These are phyloP conservation scores for Salix brachista DNA, from an alignment of 345 rosid species.

Conservation along the genomic window DNA sequence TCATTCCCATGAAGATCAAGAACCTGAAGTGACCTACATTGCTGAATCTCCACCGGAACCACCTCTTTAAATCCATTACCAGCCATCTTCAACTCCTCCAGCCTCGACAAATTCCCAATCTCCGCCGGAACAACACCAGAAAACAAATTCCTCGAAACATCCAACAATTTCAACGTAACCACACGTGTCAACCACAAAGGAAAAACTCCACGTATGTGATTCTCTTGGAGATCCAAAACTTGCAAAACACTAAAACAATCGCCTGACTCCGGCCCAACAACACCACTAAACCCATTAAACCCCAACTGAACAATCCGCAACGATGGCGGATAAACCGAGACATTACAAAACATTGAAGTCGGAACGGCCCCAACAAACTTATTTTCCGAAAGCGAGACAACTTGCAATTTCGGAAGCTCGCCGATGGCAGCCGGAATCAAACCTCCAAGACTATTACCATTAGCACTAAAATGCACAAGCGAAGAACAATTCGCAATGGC, in stretches of 20 bases:
- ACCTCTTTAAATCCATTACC: conserved; percentile 58
- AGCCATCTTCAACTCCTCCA: conserved; percentile 61
- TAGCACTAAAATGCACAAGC: conserved; percentile 69
- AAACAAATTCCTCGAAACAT: conserved; percentile 65
- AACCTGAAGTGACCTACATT: conserved; percentile 55
- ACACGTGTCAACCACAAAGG: conserved; percentile 62
- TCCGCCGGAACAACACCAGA: conserved; percentile 60
- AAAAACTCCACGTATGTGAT: conserved; percentile 50
- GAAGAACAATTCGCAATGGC: conserved; percentile 77
- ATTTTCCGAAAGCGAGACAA: conserved; percentile 58
- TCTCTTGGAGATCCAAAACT: conserved; percentile 60
- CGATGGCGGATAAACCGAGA: conserved; percentile 42
- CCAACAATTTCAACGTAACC: conserved; percentile 42
- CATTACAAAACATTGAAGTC: conserved; percentile 60
- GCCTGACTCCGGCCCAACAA: conserved; percentile 43
- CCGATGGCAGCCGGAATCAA: conserved; percentile 77
- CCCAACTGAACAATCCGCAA: conserved; percentile 63
- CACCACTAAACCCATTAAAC: conserved; percentile 43
- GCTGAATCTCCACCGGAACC: conserved; percentile 57
- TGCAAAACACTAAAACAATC: conserved; percentile 49
- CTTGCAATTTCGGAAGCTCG: conserved; percentile 57
- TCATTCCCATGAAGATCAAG: conserved; percentile 69
- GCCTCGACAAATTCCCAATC: conserved; percentile 48
- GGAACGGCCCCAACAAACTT: conserved; percentile 67
- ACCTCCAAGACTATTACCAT: conserved; percentile 65